Conservation (phyloP, 306 rosid species). For the Urtica urens region DNA sequence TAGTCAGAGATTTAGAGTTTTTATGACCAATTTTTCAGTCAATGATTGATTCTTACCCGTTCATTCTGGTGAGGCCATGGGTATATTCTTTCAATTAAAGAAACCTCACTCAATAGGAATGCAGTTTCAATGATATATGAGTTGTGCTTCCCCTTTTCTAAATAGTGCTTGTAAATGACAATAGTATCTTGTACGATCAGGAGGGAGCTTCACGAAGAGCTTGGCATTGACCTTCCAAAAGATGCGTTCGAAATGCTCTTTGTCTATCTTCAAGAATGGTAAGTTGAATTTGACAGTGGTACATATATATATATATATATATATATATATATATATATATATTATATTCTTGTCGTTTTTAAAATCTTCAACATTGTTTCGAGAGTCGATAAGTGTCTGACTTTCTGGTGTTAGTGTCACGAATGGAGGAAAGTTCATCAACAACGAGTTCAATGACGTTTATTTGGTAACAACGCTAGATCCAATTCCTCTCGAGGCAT, state of each 20-base stretch:
- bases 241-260: conserved; percentile 86
- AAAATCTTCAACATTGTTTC: too few species aligned
- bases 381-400: background rate
- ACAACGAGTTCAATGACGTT: conserved; percentile 78
- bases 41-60: too few species aligned
- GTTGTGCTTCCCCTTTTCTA: too few species aligned
- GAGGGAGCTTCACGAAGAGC: conserved; percentile 92
- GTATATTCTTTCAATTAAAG: too few species aligned
- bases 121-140: too few species aligned
- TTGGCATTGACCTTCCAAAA: conserved; percentile 70
- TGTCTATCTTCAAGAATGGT: conserved; percentile 71
- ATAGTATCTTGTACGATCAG: conserved; percentile 32
- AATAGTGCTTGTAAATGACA: background rate
- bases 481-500: conserved; percentile 85
- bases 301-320: too few species aligned
- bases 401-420: conserved; percentile 38
- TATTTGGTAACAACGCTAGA: conserved; percentile 76
- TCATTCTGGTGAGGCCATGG: too few species aligned
- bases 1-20: too few species aligned
- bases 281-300: too few species aligned
- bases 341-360: background rate
- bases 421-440: conserved; percentile 65
- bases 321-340: too few species aligned
- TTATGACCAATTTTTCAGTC: too few species aligned
- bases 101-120: too few species aligned